Base-by-base conservation (phyloP, 2,329 filamentous ascomycete species). In the Dactylellina leptospora region DNA sequence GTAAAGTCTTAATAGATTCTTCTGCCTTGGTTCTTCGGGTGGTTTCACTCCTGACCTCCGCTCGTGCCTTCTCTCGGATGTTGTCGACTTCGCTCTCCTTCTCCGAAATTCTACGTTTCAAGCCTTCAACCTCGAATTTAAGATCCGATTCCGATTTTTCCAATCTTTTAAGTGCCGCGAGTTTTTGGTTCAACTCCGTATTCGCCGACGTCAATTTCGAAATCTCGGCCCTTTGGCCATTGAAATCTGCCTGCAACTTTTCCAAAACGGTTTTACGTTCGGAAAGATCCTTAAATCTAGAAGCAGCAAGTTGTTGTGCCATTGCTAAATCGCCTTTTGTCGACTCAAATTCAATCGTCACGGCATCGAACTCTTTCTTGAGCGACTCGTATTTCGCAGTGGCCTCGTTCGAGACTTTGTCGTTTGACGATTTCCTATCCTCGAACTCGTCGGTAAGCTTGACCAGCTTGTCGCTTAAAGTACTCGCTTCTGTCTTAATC, bases 221-320 rank as follows among this genome's bases (percentile, higher is more conserved):
- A 27, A 90, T 88, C 76, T 97, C 93, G 51, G 88, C 87, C 5
- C 91, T 87, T 18, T 97, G 83, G 45, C 83, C 88, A 78, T 89
- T 90, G 22, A 97, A 82, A 80, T 99, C 93, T 0, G 92, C 90
- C 77, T 97, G 93, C 0, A 90, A 86, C 78, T 95, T 96, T 75
- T 92, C 88, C 27, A 97, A 80, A 1, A 93, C 83, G 73, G 93
- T 90, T 18, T 89, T 86, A 47, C 96, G 82, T 25, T 96, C 90
- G 0, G 88, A 88, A 1, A 97, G 82, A 70, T 97, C 93, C 79
- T 92, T 96, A 82, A 92, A 97, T 27, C 95, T 85, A 13, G 86
- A 89, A 72, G 96, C 89, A 0, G 95, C 92, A 10, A 97, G 85
- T 79, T 96, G 88, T 78, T 97, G 88, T 0, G 93, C 90, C 1